Percentiles rank a stretch among this genome's conserved stretches.
These are phyloP conservation scores for Saturnispora serradocipensis DNA, from an alignment of 805 yeast species.

Conservation along the genomic window DNA sequence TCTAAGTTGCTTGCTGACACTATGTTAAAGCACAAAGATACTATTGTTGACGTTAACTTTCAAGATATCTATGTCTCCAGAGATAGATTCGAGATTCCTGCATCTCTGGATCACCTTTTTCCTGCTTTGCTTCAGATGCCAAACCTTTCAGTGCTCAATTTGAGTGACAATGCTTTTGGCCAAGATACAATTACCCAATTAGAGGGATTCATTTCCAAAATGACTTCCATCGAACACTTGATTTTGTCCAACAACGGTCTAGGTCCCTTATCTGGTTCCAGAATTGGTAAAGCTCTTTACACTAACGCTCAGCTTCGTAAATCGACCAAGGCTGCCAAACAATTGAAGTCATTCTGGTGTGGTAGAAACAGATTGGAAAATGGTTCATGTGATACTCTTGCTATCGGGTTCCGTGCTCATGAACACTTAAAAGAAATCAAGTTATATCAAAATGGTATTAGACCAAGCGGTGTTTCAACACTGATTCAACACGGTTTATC, in stretches of 20 bases:
- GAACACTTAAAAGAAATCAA: slow-evolving; percentile 54
- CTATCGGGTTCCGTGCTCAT: slow-evolving; percentile 79
- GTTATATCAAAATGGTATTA: slow-evolving; percentile 92
- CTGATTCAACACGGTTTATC: slow-evolving; percentile 66
- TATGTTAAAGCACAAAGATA: slow-evolving; percentile 32
- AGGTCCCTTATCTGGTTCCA: slow-evolving; percentile 96
- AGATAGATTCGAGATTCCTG: slow-evolving; percentile 88
- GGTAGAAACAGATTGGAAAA: slow-evolving; percentile 96
- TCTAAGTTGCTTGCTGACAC: slow-evolving; percentile 60
- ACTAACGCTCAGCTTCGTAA: slow-evolving; percentile 49
- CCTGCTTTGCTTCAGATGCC: slow-evolving; percentile 65
- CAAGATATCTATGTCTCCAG: slow-evolving; percentile 95
- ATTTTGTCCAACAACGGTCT: slow-evolving; percentile 91
- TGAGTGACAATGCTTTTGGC: slow-evolving; percentile 95
- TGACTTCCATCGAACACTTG: slow-evolving; percentile 66
- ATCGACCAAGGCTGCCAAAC: slow-evolving; percentile 24
- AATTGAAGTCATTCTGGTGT: slow-evolving; percentile 81
- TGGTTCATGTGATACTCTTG: slow-evolving; percentile 80
- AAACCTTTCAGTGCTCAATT: slow-evolving; percentile 62
- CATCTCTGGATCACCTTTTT: slow-evolving; percentile 61
- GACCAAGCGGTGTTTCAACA: slow-evolving; percentile 83
- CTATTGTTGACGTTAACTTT: slow-evolving; percentile 62
- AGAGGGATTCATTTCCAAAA: slow-evolving; percentile 62
- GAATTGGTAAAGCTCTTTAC: slow-evolving; percentile 81
- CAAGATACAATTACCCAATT: slow-evolving; percentile 88